phyloP scores from a whole-genome alignment of 179 eudicot species.

The Beta macrorhiza region DNA sequence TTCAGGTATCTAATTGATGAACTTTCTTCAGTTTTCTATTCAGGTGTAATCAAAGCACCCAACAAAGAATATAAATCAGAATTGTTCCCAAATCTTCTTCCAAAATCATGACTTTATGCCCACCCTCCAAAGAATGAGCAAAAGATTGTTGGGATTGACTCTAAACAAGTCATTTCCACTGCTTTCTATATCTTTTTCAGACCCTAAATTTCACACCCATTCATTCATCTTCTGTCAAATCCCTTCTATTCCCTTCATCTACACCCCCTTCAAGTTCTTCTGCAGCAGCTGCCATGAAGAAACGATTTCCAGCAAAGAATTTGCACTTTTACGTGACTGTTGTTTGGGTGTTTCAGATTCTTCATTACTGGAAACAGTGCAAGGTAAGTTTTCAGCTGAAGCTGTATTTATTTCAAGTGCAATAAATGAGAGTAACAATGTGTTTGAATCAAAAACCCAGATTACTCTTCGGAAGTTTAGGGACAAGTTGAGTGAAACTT shows the following conservation, averaged over 20 bases:
- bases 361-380: slow-evolving; percentile 7
- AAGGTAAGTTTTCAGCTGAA: slow-evolving; percentile 45
- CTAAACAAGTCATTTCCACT: slow-evolving; percentile 14
- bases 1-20: too few species aligned
- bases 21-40: too few species aligned
- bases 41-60: too few species aligned
- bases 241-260: neutral
- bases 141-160: slow-evolving; percentile 20
- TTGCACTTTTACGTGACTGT: slow-evolving; percentile 35
- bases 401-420: slow-evolving; percentile 47
- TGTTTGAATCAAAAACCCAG: slow-evolving; percentile 47
- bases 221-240: slow-evolving; percentile 14
- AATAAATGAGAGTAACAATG: slow-evolving; percentile 41
- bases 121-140: slow-evolving; percentile 23
- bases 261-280: slow-evolving; percentile 17
- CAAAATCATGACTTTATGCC: neutral
- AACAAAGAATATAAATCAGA: too few species aligned
- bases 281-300: slow-evolving; percentile 5
- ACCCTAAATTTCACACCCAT: neutral
- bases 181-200: slow-evolving; percentile 9
- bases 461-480: slow-evolving; percentile 64
- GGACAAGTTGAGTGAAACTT: slow-evolving; percentile 43
- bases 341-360: slow-evolving; percentile 16
- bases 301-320: slow-evolving; percentile 31
- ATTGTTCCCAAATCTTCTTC: neutral